Percentiles rank a stretch among this genome's conserved stretches.
Conservation (phyloP, 441 rosid species). For the Populus hybrid region DNA sequence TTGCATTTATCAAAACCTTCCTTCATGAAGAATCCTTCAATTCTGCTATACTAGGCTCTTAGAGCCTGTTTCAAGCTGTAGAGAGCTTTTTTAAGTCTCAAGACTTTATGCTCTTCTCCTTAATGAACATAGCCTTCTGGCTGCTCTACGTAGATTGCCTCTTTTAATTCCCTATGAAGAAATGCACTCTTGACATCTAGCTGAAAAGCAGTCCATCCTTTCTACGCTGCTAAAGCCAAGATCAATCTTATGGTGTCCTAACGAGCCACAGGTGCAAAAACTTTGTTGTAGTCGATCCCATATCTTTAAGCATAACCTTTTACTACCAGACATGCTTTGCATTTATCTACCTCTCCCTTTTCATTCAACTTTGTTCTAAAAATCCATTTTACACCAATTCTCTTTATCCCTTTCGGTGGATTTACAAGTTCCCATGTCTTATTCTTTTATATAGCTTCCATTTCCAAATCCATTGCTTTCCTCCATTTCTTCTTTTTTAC, state of each 20-base stretch:
- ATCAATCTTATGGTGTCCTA: background rate
- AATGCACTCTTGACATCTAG: too few species aligned
- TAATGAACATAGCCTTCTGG: too few species aligned
- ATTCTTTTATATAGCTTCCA: background rate
- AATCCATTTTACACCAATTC: background rate
- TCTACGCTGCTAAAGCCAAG: background rate
- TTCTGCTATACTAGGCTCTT: too few species aligned
- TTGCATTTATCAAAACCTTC: too few species aligned
- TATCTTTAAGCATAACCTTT: too few species aligned
- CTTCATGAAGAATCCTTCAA: too few species aligned
- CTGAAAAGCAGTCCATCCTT: background rate
- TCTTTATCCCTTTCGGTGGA: background rate
- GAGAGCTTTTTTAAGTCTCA: too few species aligned
- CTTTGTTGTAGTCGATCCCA: too few species aligned
- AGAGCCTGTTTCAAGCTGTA: too few species aligned
- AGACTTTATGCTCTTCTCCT: too few species aligned
- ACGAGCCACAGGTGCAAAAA: background rate
- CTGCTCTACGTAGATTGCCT: too few species aligned
- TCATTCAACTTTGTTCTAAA: background rate
- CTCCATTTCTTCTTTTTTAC: background rate
- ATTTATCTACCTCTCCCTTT: background rate
- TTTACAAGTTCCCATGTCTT: background rate
- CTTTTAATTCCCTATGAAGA: too few species aligned
- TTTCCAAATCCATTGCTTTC: background rate
- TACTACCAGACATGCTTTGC: background rate